Base-by-base conservation (phyloP, 352 stramenopile species). In the Aphanomyces cochlioides region DNA sequence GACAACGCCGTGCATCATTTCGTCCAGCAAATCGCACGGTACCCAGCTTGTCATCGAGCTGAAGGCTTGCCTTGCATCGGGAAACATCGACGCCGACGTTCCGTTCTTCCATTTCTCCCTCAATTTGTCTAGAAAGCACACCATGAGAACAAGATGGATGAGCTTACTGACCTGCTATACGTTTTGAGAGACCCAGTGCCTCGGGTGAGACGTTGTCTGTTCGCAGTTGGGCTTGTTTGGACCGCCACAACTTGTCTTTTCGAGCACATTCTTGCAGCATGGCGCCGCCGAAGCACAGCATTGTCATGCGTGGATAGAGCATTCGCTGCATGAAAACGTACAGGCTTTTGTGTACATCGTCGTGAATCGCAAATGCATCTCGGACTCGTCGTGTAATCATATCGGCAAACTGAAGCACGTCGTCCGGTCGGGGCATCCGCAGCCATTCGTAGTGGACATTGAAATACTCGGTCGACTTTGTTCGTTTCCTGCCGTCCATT, bases 221-320 rank as follows among this genome's bases (percentile, higher is more conserved):
- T 2, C 78, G 76, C 13, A 95, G 69, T 53, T 90, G 82, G 7
- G 67, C 47, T 36, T 84, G 90, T 64, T 85, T 87, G 61, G 90
- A 92, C 2, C 87, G 80, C 87, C 87, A 95, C 36, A 92, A 56
- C 54, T 91, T 90, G 75, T 95, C 87, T 61, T 91, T 95, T 50
- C 85, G 81, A 66, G 91, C 84, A 41, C 82, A 91, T 47, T 95
- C 87, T 54, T 82, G 79, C 28, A 79, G 79, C 2, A 84, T 74
- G 72, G 79, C 79, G 57, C 90, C 79, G 53, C 84, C 89, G 41
- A 88, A 95, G 72, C 87, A 91, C 8, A 95, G 78, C 47, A 87
- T 72, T 36, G 75, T 82, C 19, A 92, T 77, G n/a, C 87, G 84
- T 1, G 85, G 78, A 43, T 87, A 95, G 3, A 95, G 77, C 17